A percentile compares a stretch with the other conserved stretches of the same genome.
Conservation (phyloP, 345 rosid species). For the Melaleuca quinquenervia region DNA sequence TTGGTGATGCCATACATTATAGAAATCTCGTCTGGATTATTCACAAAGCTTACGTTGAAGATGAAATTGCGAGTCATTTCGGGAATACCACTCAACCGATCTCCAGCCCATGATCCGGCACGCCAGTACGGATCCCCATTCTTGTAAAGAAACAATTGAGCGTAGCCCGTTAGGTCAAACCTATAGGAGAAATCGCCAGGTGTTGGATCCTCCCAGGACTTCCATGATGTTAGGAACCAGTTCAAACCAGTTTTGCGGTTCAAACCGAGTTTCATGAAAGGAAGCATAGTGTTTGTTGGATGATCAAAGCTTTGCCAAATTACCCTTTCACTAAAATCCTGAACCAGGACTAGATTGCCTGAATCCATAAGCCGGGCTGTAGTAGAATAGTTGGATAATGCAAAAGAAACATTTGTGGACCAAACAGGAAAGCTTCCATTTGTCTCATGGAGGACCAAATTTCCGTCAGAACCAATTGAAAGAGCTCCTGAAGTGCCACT, state of each 20-base stretch:
- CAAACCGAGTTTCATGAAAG: conserved; percentile 3
- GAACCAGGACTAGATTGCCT: conserved; percentile 10
- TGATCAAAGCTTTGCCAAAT: conserved; percentile 28
- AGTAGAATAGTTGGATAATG: neutral
- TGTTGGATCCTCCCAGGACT: conserved; percentile 6
- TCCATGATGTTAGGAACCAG: conserved; percentile 10
- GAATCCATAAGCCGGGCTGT: conserved; percentile 12
- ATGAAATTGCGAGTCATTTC: conserved; percentile 23
- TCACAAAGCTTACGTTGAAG: conserved; percentile 22
- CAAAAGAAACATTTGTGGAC: neutral
- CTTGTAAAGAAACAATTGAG: neutral
- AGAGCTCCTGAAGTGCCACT: conserved; percentile 1
- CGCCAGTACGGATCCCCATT: neutral
- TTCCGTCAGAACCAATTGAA: neutral
- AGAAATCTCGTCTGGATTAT: conserved; percentile 18
- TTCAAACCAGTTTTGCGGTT: conserved; percentile 2
- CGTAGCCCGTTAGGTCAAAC: neutral
- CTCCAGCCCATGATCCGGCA: conserved; percentile 43
- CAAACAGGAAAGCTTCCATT: neutral
- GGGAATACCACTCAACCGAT: conserved; percentile 56
- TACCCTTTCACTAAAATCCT: neutral
- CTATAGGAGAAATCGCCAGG: neutral
- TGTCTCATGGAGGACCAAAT: neutral
- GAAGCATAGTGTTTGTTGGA: conserved; percentile 9
- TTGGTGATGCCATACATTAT: conserved; percentile 8